Evolutionary conservation across 108 stramenopile species (phyloP).

Genomic region (Cylindrotheca fusiformis): DNA sequence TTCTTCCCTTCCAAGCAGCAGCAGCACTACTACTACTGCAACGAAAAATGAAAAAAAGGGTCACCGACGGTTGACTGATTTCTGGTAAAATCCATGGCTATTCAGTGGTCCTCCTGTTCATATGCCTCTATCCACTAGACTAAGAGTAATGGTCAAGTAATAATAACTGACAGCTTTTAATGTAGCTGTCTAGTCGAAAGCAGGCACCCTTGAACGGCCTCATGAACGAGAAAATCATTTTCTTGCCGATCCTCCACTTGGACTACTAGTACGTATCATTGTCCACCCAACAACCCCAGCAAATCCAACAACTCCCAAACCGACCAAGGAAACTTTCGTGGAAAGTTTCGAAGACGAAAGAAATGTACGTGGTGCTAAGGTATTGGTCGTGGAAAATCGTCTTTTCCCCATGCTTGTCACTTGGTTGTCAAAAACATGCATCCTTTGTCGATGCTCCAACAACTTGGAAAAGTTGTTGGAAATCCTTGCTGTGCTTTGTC

Average conservation of each 20-base stretch:
- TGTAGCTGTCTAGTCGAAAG: not conserved
- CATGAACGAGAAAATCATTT: no score
- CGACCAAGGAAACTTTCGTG: not conserved
- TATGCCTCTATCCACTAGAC: no score
- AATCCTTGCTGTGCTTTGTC: slow-evolving; percentile 12
- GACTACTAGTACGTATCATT: not conserved
- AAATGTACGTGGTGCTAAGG: not conserved
- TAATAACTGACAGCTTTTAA: no score
- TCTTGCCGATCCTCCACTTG: no score
- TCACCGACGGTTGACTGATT: slow-evolving; percentile 43
- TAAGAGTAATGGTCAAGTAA: no score
- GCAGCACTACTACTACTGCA: slow-evolving; percentile 8
- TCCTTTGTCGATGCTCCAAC: slow-evolving; percentile 20
- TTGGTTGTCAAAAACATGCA: slow-evolving; percentile 11
- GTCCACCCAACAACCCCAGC: not conserved
- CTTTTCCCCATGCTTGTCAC: not conserved
- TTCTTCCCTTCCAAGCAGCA: not conserved
- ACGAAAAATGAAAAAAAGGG: slow-evolving; percentile 24
- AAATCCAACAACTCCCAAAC: slow-evolving; percentile 13
- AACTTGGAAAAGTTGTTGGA: slow-evolving; percentile 29
- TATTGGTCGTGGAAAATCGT: slow-evolving; percentile 1
- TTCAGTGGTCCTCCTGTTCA: no score
- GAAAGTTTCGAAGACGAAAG: not conserved
- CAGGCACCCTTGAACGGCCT: no score
- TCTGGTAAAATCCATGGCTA: slow-evolving; percentile 21